phyloP scores from a whole-genome alignment of 2,329 filamentous ascomycete species.

The Allantophomopsis lycopodina region DNA sequence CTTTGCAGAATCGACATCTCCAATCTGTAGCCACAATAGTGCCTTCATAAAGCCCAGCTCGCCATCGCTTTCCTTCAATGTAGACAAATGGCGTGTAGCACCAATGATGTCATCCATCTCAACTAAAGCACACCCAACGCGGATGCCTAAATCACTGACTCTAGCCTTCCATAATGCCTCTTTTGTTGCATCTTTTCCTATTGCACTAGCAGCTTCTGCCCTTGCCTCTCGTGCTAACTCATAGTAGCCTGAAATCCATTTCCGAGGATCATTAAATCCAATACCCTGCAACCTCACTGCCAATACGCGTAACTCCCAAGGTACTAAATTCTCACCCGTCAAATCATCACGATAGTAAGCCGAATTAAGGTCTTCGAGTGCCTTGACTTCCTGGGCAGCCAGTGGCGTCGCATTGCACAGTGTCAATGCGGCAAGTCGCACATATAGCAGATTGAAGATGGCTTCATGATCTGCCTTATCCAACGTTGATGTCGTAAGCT shows the following conservation, averaged over 20 bases:
- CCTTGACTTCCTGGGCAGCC: constrained; percentile 53
- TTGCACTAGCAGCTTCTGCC: constrained; percentile 32
- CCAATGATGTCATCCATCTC: constrained; percentile 83
- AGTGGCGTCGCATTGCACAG: constrained; percentile 60
- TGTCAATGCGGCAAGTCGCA: constrained; percentile 68
- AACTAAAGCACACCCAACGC: constrained; percentile 52
- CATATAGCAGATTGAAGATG: constrained; percentile 71
- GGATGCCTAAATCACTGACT: constrained; percentile 61
- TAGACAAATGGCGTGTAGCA: constrained; percentile 59
- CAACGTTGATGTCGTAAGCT: constrained; percentile 34
- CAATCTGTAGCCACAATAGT: constrained; percentile 65
- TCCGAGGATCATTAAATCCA: constrained; percentile 70
- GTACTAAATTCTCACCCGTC: constrained; percentile 52
- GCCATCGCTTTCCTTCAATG: constrained; percentile 27
- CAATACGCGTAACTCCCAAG: constrained; percentile 77
- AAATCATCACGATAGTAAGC: constrained; percentile 38
- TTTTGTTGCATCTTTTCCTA: background rate
- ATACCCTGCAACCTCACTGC: constrained; percentile 74
- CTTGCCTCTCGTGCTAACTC: constrained; percentile 73
- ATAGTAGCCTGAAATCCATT: constrained; percentile 82
- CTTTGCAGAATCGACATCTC: constrained; percentile 58
- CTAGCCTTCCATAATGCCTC: constrained; percentile 57
- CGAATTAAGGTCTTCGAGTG: constrained; percentile 46
- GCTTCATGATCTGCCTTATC: constrained; percentile 35
- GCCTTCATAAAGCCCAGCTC: constrained; percentile 34